Percentiles rank a stretch among this genome's conserved stretches.
Conservation (phyloP, 768 basidiomycete species). For the Leccinum subgranulosum region DNA sequence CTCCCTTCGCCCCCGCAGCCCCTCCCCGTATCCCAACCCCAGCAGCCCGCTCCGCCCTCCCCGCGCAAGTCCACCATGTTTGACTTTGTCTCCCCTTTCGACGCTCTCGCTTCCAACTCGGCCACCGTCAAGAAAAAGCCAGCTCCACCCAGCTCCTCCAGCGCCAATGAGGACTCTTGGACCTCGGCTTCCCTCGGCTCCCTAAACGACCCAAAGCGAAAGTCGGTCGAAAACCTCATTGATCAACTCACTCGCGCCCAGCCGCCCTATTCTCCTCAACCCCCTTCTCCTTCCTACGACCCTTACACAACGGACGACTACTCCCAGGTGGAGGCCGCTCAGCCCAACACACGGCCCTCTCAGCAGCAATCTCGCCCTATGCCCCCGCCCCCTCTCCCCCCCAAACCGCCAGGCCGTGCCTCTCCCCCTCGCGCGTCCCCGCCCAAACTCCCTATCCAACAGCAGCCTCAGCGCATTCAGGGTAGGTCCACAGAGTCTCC, state of each 20-base stretch:
- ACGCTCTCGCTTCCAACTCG: constrained; percentile 59
- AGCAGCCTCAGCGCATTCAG: constrained; percentile 42
- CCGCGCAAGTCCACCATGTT: constrained; percentile 81
- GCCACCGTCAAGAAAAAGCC: constrained; percentile 65
- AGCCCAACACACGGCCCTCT: constrained; percentile 6
- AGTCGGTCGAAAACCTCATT: constrained; percentile 79
- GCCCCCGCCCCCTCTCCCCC: constrained; percentile 56
- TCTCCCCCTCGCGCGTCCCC: constrained; percentile 65
- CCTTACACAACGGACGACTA: constrained; percentile 44
- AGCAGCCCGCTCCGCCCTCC: constrained; percentile 56
- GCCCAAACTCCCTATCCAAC: constrained; percentile 53
- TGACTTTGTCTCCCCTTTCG: constrained; percentile 82
- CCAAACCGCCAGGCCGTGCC: constrained; percentile 43
- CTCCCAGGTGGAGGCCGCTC: constrained; percentile 39
- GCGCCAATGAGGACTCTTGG: constrained; percentile 62
- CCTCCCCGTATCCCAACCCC: constrained; percentile 23
- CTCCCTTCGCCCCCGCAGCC: constrained; percentile 21
- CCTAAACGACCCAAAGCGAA: constrained; percentile 58
- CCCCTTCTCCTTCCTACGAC: constrained; percentile 33
- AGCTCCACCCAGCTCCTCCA: constrained; percentile 37
- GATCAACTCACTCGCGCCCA: constrained; percentile 62
- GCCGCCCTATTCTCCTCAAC: constrained; percentile 36
- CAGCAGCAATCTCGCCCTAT: constrained; percentile 38
- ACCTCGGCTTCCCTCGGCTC: constrained; percentile 31
- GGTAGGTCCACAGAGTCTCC: constrained; percentile 52